Percentiles rank a stretch among this genome's conserved stretches.
These are phyloP conservation scores for Parmelia sp. DNA, from an alignment of 495 filamentous ascomycete species.

Conservation along the genomic window DNA sequence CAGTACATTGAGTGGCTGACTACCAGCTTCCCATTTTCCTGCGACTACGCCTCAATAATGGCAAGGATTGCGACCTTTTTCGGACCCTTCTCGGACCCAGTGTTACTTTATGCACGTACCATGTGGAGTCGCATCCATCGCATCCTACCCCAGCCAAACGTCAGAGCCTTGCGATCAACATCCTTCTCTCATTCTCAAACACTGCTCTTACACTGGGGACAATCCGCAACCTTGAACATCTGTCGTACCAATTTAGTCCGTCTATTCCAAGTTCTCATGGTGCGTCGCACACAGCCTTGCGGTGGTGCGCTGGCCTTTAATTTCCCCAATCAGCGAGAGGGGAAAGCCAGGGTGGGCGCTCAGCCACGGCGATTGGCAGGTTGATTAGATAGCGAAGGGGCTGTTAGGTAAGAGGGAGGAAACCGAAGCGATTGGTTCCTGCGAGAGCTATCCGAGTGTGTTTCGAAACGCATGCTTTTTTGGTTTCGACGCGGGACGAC, in stretches of 20 bases:
- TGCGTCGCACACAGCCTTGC: constrained; percentile 10
- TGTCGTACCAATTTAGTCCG: no score
- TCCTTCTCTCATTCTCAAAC: neutral
- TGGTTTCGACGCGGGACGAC: neutral
- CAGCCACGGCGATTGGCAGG: neutral
- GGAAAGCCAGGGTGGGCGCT: neutral
- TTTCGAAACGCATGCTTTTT: neutral
- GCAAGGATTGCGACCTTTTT: neutral
- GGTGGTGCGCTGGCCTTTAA: constrained; percentile 6
- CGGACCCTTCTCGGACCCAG: neutral
- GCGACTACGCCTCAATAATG: neutral
- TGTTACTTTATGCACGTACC: neutral
- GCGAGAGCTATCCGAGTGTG: no score
- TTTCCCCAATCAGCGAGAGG: neutral
- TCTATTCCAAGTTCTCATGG: neutral
- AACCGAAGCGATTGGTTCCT: neutral
- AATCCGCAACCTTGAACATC: neutral
- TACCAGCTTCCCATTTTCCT: no score
- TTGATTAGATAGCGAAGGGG: neutral
- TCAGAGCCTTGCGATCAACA: neutral
- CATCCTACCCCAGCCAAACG: no score
- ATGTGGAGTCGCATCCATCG: neutral
- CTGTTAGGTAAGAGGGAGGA: neutral
- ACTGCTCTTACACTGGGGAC: neutral
- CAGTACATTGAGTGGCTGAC: no score